A percentile compares a stretch with the other conserved stretches of the same genome.
Evolutionary conservation across 2,329 filamentous ascomycete species (phyloP).

Genomic region (Dactylellina haptotyla): DNA sequence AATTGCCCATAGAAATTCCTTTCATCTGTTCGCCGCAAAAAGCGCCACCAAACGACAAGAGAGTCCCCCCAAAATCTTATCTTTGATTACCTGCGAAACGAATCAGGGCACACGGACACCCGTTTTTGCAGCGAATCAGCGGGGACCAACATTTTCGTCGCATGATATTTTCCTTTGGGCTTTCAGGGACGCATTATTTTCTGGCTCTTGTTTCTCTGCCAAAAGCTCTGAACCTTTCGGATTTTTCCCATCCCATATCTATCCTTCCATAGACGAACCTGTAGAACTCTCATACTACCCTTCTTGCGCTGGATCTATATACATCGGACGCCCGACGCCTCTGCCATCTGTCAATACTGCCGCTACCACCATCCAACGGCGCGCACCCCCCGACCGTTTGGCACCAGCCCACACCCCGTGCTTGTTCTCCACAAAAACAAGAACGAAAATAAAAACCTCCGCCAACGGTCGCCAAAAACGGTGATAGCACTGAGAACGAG

Average conservation of each 20-base stretch:
- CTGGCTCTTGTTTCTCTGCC: slow-evolving; percentile 1
- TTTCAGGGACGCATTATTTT: slow-evolving; percentile 43
- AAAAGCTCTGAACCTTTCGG: slow-evolving; percentile 20
- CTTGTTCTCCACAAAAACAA: slow-evolving; percentile 31
- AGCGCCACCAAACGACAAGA: slow-evolving; percentile 44
- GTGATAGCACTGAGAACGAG: slow-evolving; percentile 22
- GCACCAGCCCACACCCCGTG: slow-evolving; percentile 16
- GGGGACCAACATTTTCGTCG: slow-evolving; percentile 42
- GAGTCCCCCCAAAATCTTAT: slow-evolving; percentile 49
- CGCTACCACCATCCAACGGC: slow-evolving; percentile 19
- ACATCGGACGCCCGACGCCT: slow-evolving; percentile 20
- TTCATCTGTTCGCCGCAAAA: slow-evolving; percentile 34
- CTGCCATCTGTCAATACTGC: slow-evolving; percentile 19
- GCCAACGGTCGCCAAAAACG: slow-evolving; percentile 38
- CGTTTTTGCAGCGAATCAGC: slow-evolving; percentile 51
- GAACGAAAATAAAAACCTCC: slow-evolving; percentile 4
- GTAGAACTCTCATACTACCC: slow-evolving; percentile 18
- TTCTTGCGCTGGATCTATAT: slow-evolving; percentile 32
- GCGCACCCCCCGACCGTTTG: slow-evolving; percentile 7
- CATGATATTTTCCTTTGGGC: slow-evolving; percentile 45
- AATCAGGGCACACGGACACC: slow-evolving; percentile 37
- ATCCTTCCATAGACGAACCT: slow-evolving; percentile 37
- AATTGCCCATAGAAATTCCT: slow-evolving; percentile 49
- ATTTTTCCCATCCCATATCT: slow-evolving; percentile 16
- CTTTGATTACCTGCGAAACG: slow-evolving; percentile 53